Evolutionary conservation across 2,329 filamentous ascomycete species (phyloP).

Genomic region (Aspergillus sp.): DNA sequence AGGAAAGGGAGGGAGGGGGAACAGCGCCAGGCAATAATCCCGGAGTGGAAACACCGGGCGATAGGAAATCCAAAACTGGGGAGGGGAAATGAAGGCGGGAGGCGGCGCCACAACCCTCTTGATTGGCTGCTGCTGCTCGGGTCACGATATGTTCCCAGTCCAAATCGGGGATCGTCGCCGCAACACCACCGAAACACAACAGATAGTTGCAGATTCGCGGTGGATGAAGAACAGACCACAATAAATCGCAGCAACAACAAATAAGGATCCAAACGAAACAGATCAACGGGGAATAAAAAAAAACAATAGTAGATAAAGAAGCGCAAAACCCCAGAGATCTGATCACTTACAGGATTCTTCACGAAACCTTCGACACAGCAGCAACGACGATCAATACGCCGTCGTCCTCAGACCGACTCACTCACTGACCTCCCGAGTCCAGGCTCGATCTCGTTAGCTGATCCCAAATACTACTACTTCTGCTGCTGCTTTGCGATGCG

Average conservation of each 20-base stretch:
- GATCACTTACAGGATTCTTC: not conserved
- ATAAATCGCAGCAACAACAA: not conserved
- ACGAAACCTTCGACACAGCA: not conserved
- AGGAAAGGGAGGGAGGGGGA: too few species aligned
- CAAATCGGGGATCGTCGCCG: not conserved
- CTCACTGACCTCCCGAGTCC: not conserved
- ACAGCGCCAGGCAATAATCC: too few species aligned
- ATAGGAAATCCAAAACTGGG: slow-evolving; percentile 3
- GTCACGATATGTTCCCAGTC: slow-evolving; percentile 5
- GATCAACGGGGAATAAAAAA: not conserved
- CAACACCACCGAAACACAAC: not conserved
- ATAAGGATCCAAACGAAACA: not conserved
- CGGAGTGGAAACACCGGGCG: not conserved
- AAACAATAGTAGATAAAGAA: not conserved
- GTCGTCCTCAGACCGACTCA: not conserved
- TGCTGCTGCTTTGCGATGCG: not conserved
- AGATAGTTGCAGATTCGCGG: not conserved
- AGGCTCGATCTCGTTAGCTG: not conserved
- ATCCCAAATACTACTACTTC: slow-evolving; percentile 1
- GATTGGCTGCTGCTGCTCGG: slow-evolving; percentile 16
- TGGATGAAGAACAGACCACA: not conserved
- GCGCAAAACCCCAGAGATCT: too few species aligned
- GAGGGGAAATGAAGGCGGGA: slow-evolving; percentile 7
- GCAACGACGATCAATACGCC: not conserved
- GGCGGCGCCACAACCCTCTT: slow-evolving; percentile 16